Evolutionary conservation across 2,329 filamentous ascomycete genomes (phyloP).

Genomic region (Sarocladium kiliense): DNA sequence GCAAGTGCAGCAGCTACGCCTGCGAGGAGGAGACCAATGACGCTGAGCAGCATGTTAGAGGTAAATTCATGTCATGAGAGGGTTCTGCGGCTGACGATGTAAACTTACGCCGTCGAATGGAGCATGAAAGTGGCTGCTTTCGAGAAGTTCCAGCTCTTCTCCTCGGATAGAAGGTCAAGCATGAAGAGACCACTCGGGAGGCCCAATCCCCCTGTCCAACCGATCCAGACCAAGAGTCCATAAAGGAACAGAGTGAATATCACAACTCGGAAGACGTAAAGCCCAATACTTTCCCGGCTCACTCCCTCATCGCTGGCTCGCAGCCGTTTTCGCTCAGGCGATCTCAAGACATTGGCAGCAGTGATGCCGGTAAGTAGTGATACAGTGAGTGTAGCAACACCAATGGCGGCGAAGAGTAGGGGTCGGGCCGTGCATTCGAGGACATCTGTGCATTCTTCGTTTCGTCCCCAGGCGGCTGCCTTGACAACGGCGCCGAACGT

Average conservation of each 20-base stretch:
- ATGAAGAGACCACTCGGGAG: not conserved
- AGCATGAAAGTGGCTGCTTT: not conserved
- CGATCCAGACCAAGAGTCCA: not conserved
- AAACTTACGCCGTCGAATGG: not conserved
- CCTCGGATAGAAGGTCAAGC: not conserved
- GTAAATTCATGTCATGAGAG: not conserved
- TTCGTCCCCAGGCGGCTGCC: not conserved
- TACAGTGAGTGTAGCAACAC: not conserved
- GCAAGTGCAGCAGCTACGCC: slow-evolving; percentile 15
- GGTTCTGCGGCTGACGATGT: not conserved
- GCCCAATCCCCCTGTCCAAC: not conserved
- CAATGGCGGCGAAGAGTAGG: not conserved
- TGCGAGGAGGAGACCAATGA: slow-evolving; percentile 16
- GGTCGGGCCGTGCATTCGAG: not conserved
- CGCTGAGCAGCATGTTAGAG: slow-evolving; percentile 10
- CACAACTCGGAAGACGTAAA: not conserved
- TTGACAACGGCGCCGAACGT: not conserved
- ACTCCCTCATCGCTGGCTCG: not conserved
- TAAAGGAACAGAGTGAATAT: not conserved
- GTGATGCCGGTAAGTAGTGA: not conserved
- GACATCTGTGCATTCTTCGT: not conserved
- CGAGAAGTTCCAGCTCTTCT: not conserved
- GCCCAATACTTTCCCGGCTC: not conserved
- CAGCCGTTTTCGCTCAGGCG: not conserved
- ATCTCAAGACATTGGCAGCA: not conserved